phyloP scores from a whole-genome alignment of 331 rosid species.

The Rhamnella rubrinervis region DNA sequence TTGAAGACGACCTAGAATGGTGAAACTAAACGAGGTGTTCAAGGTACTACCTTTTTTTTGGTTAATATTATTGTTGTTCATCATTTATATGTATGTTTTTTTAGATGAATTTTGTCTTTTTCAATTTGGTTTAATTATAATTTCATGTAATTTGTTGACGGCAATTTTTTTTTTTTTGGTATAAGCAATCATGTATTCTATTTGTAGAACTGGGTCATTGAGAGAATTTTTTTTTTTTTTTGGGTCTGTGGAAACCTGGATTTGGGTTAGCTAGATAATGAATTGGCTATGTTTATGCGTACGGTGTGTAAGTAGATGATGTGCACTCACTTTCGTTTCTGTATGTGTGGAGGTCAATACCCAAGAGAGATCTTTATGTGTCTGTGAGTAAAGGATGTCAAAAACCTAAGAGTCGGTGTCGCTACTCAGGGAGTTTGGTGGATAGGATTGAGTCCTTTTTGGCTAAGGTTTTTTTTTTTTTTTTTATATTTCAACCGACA shows the following conservation, averaged over 20 bases:
- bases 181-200: not conserved
- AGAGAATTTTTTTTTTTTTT: constrained; percentile 8
- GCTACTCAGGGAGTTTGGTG: not conserved
- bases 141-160: not conserved
- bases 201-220: not conserved
- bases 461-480: not conserved
- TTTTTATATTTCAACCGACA: no score
- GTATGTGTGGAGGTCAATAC: no score
- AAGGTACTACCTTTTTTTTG: constrained; percentile 5
- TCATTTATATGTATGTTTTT: not conserved
- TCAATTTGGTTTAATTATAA: no score
- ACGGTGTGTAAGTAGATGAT: not conserved
- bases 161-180: not conserved
- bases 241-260: constrained; percentile 4
- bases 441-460: not conserved
- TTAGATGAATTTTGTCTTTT: no score
- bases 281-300: not conserved
- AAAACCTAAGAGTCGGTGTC: not conserved
- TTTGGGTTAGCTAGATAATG: constrained; percentile 1
- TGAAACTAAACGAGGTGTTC: not conserved
- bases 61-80: no score
- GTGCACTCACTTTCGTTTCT: no score
- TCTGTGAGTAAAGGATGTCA: not conserved
- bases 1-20: constrained; percentile 15
- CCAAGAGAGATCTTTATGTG: not conserved